These are phyloP conservation scores for Dianthus caryophyllus DNA, from an alignment of 148 eudicot genomes.

Conservation along the genomic window DNA sequence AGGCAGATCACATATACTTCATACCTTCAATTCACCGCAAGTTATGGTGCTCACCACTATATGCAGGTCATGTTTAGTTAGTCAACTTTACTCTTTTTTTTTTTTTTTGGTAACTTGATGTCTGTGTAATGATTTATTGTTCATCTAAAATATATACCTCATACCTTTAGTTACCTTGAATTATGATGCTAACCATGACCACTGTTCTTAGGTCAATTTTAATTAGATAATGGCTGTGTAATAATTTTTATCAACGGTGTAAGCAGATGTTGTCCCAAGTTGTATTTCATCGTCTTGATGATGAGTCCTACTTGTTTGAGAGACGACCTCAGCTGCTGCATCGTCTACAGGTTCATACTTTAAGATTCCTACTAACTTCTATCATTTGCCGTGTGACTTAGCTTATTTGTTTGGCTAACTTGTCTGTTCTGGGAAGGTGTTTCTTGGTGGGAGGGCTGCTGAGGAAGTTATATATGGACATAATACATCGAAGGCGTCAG, in stretches of 20 bases:
- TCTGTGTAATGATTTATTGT: not conserved
- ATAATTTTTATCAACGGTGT: too few species aligned
- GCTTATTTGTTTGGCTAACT: not conserved
- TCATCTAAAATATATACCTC: not conserved
- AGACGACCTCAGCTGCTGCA: slow-evolving; percentile 78
- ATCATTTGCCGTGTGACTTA: slow-evolving; percentile 6
- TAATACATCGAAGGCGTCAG: slow-evolving; percentile 85
- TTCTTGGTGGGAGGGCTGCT: slow-evolving; percentile 97
- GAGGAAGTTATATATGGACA: slow-evolving; percentile 84
- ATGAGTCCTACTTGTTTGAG: slow-evolving; percentile 75
- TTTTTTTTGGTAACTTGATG: slow-evolving; percentile 10
- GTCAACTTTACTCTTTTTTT: slow-evolving; percentile 5
- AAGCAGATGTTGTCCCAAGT: slow-evolving; percentile 77
- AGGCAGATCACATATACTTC: not conserved
- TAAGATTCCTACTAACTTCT: not conserved
- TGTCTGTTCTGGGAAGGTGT: slow-evolving; percentile 41
- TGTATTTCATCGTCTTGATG: slow-evolving; percentile 78
- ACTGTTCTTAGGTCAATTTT: too few species aligned
- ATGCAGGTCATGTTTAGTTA: not conserved
- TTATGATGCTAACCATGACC: too few species aligned
- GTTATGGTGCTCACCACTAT: not conserved
- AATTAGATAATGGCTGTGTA: too few species aligned
- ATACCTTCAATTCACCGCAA: not conserved
- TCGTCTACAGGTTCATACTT: slow-evolving; percentile 75
- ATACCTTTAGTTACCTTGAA: too few species aligned